Evolutionary conservation across 192 early-diverging fungal genomes (phyloP).

Genomic region (Chytriomyces sp.): DNA sequence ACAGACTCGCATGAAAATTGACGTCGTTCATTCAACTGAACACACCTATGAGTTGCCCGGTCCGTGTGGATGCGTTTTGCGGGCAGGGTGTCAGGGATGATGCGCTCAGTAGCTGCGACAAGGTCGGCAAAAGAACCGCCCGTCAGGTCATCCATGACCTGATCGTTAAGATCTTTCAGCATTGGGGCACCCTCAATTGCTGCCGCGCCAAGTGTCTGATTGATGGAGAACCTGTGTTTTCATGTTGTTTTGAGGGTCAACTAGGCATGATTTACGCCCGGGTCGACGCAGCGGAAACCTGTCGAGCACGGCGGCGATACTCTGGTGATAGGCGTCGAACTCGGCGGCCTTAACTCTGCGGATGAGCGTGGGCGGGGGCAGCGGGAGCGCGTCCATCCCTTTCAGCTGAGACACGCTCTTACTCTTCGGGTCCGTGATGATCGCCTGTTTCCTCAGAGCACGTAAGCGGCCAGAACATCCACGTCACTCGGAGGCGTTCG

Average conservation of each 20-base stretch:
- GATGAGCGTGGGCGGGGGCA: conserved; percentile 62
- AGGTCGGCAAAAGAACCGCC: conserved; percentile 18
- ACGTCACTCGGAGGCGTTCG: too few relatives aligned
- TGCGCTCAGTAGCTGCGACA: conserved; percentile 18
- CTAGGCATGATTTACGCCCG: conserved; percentile 32
- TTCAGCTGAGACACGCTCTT: neutral
- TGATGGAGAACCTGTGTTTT: conserved; percentile 3
- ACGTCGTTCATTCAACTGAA: conserved; percentile 12
- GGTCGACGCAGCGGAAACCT: conserved; percentile 61
- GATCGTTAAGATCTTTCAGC: conserved; percentile 27
- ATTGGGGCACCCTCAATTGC: conserved; percentile 59
- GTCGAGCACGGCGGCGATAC: conserved; percentile 75
- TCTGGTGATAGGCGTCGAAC: conserved; percentile 83
- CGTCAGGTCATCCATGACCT: neutral
- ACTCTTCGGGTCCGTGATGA: conserved; percentile 68
- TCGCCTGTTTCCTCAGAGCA: conserved; percentile 63
- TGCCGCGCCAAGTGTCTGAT: conserved; percentile 30
- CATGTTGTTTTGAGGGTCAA: neutral
- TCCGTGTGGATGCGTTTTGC: conserved; percentile 25
- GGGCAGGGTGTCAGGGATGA: conserved; percentile 7
- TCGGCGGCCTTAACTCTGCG: conserved; percentile 71
- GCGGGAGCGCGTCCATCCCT: conserved; percentile 51
- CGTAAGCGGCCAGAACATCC: too few relatives aligned
- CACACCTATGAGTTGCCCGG: conserved; percentile 23
- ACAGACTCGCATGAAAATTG: neutral